Evolutionary conservation across 495 filamentous ascomycete species (phyloP).

Genomic region (Aspergillus affinis): DNA sequence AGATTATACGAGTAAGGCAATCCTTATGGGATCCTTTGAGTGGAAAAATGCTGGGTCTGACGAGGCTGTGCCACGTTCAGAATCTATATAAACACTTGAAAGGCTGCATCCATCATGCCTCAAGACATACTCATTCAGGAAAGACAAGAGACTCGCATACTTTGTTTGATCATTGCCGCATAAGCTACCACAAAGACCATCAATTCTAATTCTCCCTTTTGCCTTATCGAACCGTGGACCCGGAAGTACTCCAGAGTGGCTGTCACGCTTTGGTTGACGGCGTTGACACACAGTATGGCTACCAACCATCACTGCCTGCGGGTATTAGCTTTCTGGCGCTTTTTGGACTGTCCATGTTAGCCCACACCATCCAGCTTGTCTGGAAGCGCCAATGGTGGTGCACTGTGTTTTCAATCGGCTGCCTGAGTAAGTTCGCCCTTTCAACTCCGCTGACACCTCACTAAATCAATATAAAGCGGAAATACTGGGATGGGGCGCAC

Average conservation of each 20-base stretch:
- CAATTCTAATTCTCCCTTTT: too few species aligned
- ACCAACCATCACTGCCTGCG: conserved; percentile 51
- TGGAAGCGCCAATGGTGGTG: conserved; percentile 57
- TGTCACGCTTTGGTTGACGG: conserved; percentile 36
- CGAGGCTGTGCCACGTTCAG: too few species aligned
- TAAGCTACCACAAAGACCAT: too few species aligned
- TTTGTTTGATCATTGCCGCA: too few species aligned
- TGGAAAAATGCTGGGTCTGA: too few species aligned
- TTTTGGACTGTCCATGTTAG: conserved; percentile 51
- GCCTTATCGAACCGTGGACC: too few species aligned
- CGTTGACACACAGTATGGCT: conserved; percentile 48
- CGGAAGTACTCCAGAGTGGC: conserved; percentile 1
- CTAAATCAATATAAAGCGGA: conserved; percentile 37
- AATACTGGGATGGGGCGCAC: conserved; percentile 59
- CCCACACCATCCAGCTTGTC: conserved; percentile 48
- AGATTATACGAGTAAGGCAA: too few species aligned
- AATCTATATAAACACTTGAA: too few species aligned
- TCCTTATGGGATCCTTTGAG: too few species aligned
- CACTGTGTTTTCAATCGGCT: conserved; percentile 45
- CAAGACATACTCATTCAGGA: too few species aligned
- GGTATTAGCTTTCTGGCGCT: conserved; percentile 55
- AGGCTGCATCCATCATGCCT: too few species aligned
- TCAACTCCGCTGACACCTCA: conserved; percentile 3
- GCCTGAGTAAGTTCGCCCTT: conserved; percentile 35
- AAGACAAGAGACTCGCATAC: too few species aligned